Evolutionary conservation across 1,284 basidiomycete genomes (phyloP).

Genomic region (Thecaphora frezii): DNA sequence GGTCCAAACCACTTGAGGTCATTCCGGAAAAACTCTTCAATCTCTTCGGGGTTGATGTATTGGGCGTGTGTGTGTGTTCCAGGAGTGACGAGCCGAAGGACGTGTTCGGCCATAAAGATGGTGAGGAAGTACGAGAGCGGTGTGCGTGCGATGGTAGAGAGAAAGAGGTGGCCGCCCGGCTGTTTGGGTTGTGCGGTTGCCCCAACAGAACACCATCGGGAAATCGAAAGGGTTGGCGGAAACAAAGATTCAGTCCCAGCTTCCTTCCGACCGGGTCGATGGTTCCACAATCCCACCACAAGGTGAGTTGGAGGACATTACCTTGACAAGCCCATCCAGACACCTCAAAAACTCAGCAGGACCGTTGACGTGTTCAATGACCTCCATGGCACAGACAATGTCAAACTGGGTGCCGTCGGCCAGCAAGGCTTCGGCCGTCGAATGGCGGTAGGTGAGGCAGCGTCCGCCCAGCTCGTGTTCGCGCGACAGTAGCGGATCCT

Average conservation of each 20-base stretch:
- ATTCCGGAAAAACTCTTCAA: slow-evolving; percentile 77
- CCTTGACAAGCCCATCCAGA: slow-evolving; percentile 43
- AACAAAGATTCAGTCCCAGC: too few species aligned
- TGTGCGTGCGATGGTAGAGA: slow-evolving; percentile 95
- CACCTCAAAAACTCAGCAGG: slow-evolving; percentile 71
- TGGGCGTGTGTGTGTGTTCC: slow-evolving; percentile 93
- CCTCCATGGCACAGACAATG: slow-evolving; percentile 95
- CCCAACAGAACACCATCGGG: too few species aligned
- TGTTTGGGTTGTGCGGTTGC: too few species aligned
- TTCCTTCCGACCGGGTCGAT: too few species aligned
- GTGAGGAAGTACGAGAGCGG: slow-evolving; percentile 85
- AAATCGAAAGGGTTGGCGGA: too few species aligned
- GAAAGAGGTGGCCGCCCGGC: slow-evolving; percentile 92
- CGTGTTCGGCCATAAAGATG: slow-evolving; percentile 84
- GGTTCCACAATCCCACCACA: too few species aligned
- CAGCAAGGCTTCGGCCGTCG: slow-evolving; percentile 74
- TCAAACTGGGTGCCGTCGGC: slow-evolving; percentile 70
- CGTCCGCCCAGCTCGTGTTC: slow-evolving; percentile 8
- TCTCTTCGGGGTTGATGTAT: slow-evolving; percentile 84
- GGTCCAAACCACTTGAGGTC: slow-evolving; percentile 61
- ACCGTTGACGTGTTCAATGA: slow-evolving; percentile 94
- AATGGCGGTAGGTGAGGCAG: slow-evolving; percentile 71
- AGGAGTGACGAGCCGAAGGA: slow-evolving; percentile 74
- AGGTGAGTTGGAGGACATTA: neutral
- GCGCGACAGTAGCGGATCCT: slow-evolving; percentile 66